These are phyloP conservation scores for Podospora comata DNA, from an alignment of 495 filamentous ascomycete genomes.

Conservation along the genomic window DNA sequence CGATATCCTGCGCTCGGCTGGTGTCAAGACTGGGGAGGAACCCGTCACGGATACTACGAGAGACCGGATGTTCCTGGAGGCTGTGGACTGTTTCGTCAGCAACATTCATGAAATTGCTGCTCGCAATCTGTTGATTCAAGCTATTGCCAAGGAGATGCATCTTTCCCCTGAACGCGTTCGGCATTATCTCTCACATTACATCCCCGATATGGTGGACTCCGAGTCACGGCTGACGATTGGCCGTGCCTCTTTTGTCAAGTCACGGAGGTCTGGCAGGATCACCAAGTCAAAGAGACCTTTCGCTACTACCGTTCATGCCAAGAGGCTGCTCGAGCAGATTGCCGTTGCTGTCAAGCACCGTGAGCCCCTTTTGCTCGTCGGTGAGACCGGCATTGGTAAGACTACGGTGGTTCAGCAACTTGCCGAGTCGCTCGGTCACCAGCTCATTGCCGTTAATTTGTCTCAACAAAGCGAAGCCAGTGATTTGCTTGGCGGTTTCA, in stretches of 20 bases:
- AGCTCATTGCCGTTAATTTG: constrained; percentile 85
- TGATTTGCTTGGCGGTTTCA: constrained; percentile 92
- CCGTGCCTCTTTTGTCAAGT: constrained; percentile 57
- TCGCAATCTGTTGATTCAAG: constrained; percentile 57
- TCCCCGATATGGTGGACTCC: constrained; percentile 59
- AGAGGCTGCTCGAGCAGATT: constrained; percentile 76
- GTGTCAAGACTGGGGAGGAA: constrained; percentile 69
- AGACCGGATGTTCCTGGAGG: constrained; percentile 87
- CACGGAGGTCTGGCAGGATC: constrained; percentile 38
- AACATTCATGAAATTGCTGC: constrained; percentile 64
- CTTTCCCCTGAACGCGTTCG: constrained; percentile 74
- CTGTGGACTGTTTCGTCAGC: constrained; percentile 82
- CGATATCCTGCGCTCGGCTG: constrained; percentile 52
- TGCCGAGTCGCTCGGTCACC: constrained; percentile 73
- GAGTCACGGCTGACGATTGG: constrained; percentile 62
- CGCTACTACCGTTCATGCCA: constrained; percentile 69
- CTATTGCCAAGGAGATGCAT: constrained; percentile 79
- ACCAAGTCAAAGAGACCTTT: constrained; percentile 57
- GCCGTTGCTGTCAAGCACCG: constrained; percentile 73
- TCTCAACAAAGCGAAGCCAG: constrained; percentile 96
- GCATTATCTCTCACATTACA: constrained; percentile 64
- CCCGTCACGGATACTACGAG: constrained; percentile 65
- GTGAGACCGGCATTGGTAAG: constrained; percentile 97
- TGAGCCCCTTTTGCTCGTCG: constrained; percentile 89
- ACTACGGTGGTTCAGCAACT: constrained; percentile 93